Evolutionary conservation across 768 basidiomycete species (phyloP).

Genomic region (Hericium coralloides): DNA sequence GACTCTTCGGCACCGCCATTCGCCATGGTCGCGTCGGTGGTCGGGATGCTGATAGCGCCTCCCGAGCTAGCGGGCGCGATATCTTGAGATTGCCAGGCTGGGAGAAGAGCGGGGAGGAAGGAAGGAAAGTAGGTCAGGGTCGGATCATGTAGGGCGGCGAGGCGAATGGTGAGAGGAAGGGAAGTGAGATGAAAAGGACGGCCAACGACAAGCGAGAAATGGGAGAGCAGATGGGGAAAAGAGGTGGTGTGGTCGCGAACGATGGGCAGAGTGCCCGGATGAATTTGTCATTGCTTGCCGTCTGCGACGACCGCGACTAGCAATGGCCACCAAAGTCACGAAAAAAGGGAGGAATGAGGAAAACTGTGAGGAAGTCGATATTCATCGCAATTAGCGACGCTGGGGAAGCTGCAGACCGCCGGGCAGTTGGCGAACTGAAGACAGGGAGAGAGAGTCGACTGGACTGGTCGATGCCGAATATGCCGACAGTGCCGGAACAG

Average conservation of each 20-base stretch:
- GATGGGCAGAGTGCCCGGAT: not conserved
- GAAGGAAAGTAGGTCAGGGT: slow-evolving; percentile 28
- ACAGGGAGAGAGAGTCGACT: slow-evolving; percentile 4
- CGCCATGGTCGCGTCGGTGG: slow-evolving; percentile 33
- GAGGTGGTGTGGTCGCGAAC: not conserved
- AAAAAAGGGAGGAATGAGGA: not conserved
- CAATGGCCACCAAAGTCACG: not conserved
- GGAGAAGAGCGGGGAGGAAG: slow-evolving; percentile 28
- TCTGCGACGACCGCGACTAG: not conserved
- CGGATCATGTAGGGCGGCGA: slow-evolving; percentile 7
- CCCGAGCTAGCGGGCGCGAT: slow-evolving; percentile 45
- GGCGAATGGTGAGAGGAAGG: slow-evolving; percentile 12
- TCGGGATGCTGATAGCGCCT: slow-evolving; percentile 63
- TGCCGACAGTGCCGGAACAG: slow-evolving; percentile 11
- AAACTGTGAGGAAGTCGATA: slow-evolving; percentile 11
- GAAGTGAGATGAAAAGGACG: slow-evolving; percentile 21
- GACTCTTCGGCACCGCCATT: slow-evolving; percentile 46
- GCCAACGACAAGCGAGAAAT: slow-evolving; percentile 15
- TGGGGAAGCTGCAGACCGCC: too few species aligned
- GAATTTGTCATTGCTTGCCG: not conserved
- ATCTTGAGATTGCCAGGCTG: slow-evolving; percentile 83
- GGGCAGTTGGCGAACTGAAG: not conserved
- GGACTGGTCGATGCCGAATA: slow-evolving; percentile 8
- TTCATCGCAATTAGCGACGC: slow-evolving; percentile 2
- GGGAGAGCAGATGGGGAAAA: slow-evolving; percentile 10